phyloP scores from a whole-genome alignment of 2,329 filamentous ascomycete species.

The Hymenoscyphus albidus region DNA sequence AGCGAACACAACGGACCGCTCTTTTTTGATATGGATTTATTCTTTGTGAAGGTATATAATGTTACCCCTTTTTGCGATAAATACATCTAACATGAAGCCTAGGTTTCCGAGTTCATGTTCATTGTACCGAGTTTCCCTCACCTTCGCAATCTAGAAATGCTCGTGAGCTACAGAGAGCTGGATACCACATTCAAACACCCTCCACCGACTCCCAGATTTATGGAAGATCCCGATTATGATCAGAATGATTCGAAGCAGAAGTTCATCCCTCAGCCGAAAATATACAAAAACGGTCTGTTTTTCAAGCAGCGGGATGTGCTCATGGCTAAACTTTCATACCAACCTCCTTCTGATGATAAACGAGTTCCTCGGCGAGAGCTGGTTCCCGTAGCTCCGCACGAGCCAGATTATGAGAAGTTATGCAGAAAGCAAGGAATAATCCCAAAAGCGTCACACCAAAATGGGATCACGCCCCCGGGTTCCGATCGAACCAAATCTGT shows the following conservation, averaged over 20 bases:
- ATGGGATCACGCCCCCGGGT: constrained; percentile 33
- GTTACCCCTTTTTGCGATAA: neutral
- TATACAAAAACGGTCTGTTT: constrained; percentile 54
- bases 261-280: constrained; percentile 55
- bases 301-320: constrained; percentile 50
- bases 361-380: constrained; percentile 51
- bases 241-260: constrained; percentile 40
- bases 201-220: constrained; percentile 47
- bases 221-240: constrained; percentile 51
- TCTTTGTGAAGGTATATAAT: constrained; percentile 59
- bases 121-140: constrained; percentile 56
- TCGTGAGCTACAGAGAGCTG: constrained; percentile 55
- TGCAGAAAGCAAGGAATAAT: constrained; percentile 55
- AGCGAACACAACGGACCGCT: constrained; percentile 26
- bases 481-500: constrained; percentile 32
- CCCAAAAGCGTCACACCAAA: constrained; percentile 22
- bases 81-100: constrained; percentile 24
- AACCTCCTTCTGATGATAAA: constrained; percentile 51
- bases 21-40: constrained; percentile 56
- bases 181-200: constrained; percentile 17
- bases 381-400: constrained; percentile 49
- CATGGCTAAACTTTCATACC: constrained; percentile 43
- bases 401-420: constrained; percentile 53
- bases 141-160: constrained; percentile 51
- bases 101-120: constrained; percentile 61